Percentiles rank a stretch among this genome's conserved stretches.
These are phyloP conservation scores for Metarhizium rileyi DNA, from an alignment of 2,329 filamentous ascomycete species.

Conservation along the genomic window DNA sequence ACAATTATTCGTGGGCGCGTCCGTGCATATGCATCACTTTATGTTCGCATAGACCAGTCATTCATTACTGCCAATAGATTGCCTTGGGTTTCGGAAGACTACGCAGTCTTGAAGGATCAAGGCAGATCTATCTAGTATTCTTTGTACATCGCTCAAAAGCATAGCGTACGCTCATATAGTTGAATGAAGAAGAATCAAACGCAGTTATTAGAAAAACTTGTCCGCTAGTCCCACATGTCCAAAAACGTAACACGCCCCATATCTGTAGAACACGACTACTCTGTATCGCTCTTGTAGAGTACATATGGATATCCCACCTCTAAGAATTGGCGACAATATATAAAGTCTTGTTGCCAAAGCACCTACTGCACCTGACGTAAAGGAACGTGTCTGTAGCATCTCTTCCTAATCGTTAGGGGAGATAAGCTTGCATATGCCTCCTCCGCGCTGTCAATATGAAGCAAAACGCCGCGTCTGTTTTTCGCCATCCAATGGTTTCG, in stretches of 20 bases:
- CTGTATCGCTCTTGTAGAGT: constrained; percentile 10
- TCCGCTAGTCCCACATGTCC: constrained; percentile 12
- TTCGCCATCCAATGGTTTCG: constrained; percentile 4
- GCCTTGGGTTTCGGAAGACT: too few relatives aligned
- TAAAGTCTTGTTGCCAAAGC: constrained; percentile 1
- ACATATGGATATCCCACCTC: constrained; percentile 12
- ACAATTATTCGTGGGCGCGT: too few relatives aligned
- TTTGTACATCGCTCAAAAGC: not conserved
- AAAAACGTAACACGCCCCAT: constrained; percentile 4
- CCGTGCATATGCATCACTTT: too few relatives aligned
- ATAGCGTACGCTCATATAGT: not conserved
- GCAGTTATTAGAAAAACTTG: constrained; percentile 9
- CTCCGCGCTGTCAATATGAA: constrained; percentile 7
- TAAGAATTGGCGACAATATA: constrained; percentile 8
- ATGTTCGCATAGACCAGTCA: too few relatives aligned
- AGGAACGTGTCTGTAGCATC: constrained; percentile 7
- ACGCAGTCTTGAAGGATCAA: too few relatives aligned
- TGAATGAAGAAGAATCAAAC: not conserved
- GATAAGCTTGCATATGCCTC: constrained; percentile 6
- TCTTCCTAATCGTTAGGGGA: constrained; percentile 7
- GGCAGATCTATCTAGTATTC: not conserved
- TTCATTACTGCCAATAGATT: too few relatives aligned
- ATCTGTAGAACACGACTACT: constrained; percentile 5
- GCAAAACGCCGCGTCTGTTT: constrained; percentile 8
- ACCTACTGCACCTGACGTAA: constrained; percentile 6